Percentiles rank a stretch among this genome's conserved stretches.
Evolutionary conservation across 1,139 yeast species (phyloP).

Genomic region (Hemisphaericaspora lyxosophila): DNA sequence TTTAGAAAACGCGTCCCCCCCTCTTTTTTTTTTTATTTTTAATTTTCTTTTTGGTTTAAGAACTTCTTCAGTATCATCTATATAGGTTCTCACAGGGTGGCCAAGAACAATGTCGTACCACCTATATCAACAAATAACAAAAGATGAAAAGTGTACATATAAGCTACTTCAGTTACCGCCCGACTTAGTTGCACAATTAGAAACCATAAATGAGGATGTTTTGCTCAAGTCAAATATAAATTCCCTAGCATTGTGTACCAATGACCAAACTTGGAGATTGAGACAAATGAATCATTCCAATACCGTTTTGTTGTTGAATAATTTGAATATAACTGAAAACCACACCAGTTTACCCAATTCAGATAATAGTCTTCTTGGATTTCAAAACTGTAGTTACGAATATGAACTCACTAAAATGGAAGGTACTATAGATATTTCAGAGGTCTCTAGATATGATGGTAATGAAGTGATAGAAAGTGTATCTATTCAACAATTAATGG

Average conservation of each 20-base stretch:
- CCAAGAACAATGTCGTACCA: slow-evolving; percentile 9
- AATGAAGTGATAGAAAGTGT: slow-evolving; percentile 7
- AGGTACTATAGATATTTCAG: slow-evolving; percentile 44
- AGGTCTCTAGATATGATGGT: slow-evolving; percentile 51
- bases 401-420: slow-evolving; percentile 44
- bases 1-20: too few species aligned
- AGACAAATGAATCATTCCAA: slow-evolving; percentile 88
- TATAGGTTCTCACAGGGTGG: too few species aligned
- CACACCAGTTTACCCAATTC: slow-evolving; percentile 10
- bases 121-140: slow-evolving; percentile 28
- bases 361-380: slow-evolving; percentile 33
- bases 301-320: slow-evolving; percentile 58
- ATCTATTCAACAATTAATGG: slow-evolving; percentile 40
- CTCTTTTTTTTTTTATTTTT: background rate
- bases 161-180: slow-evolving; percentile 62
- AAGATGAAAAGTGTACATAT: slow-evolving; percentile 32
- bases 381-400: slow-evolving; percentile 45
- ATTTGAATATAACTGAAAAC: slow-evolving; percentile 20
- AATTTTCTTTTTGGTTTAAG: background rate
- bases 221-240: slow-evolving; percentile 47
- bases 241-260: slow-evolving; percentile 64
- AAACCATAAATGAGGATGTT: slow-evolving; percentile 30
- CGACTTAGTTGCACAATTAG: slow-evolving; percentile 47
- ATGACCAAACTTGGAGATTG: slow-evolving; percentile 57
- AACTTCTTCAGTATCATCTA: too few species aligned